Base-by-base conservation (phyloP, 106 monocot species). In the Narthecium ossifragum region DNA sequence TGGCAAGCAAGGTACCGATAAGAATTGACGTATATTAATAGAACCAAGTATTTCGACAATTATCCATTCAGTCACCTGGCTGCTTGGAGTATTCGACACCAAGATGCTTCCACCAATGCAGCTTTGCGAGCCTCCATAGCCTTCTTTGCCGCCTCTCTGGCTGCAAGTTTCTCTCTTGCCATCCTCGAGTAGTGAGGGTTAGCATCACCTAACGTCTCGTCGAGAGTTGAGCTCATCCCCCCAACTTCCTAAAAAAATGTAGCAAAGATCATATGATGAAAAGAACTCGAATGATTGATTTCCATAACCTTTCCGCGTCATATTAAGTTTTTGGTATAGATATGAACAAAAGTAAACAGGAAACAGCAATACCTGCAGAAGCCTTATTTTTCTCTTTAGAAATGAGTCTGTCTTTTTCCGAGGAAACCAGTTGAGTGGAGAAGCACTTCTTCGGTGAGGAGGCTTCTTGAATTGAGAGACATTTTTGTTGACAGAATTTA, bases 21-120 rank as follows among this genome's bases (percentile, higher is more conserved):
- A n/a, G n/a, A n/a, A n/a, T n/a, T n/a, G n/a, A n/a, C n/a, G n/a
- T n/a, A n/a, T n/a, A n/a, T n/a, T n/a, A n/a, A n/a, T n/a, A n/a
- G n/a, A n/a, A n/a, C n/a, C n/a, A n/a, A n/a, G n/a, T n/a, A n/a
- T n/a, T n/a, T n/a, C 30, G 17, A 51, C 17, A 27, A 9, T 23
- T 13, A 5, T 31, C 26, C 26, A 50, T 26, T 28, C 3, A 65
- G 14, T 70, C 37, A 83, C 94, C 94, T 85, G 30, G 88, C 85
- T 65, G 89, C 94, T 59, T 57, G 73, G 66, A 94, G 77, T 37
- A 94, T 82, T 69, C 85, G 55, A 49, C 85, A 89, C 94, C 94
- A 94, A 56, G 89, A 89, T 30, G 72, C 94, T 78, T 94, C 94
- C 40, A 94, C 68, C 85, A 94, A 78, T 46, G 94, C 85, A 55